These are phyloP conservation scores for Scytalidium sp. DNA, from an alignment of 2,329 filamentous ascomycete genomes.

Conservation along the genomic window DNA sequence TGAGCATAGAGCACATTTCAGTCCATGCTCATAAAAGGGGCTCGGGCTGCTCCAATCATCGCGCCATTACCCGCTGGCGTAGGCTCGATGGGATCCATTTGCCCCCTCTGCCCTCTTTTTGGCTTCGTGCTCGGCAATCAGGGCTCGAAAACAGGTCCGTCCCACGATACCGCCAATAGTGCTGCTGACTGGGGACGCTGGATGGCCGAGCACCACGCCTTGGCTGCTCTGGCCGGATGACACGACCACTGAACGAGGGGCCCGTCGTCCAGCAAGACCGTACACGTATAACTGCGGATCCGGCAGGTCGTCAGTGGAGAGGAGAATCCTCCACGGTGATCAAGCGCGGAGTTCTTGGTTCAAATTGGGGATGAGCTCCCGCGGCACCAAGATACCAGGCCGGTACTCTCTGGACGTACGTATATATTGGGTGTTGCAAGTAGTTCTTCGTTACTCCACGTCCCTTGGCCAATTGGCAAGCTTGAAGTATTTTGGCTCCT, in stretches of 20 bases:
- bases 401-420: too few species aligned
- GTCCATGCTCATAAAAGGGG: not conserved
- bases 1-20: not conserved
- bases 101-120: not conserved
- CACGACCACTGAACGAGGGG: not conserved
- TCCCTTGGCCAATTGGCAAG: too few species aligned
- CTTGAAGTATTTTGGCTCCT: too few species aligned
- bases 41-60: not conserved
- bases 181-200: not conserved
- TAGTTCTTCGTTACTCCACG: too few species aligned
- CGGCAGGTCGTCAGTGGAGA: not conserved
- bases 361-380: too few species aligned
- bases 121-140: not conserved
- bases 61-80: slow-evolving; percentile 20
- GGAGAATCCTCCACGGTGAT: not conserved
- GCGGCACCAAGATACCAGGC: too few species aligned
- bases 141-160: not conserved
- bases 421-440: too few species aligned
- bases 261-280: not conserved
- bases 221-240: not conserved
- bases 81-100: slow-evolving; percentile 16
- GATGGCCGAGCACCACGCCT: not conserved
- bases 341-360: too few species aligned
- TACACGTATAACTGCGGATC: not conserved
- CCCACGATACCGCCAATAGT: not conserved